Evolutionary conservation across 495 filamentous ascomycete species (phyloP), one percentile per base, ranked within the genome.

Genomic region (Tuber indicum): DNA sequence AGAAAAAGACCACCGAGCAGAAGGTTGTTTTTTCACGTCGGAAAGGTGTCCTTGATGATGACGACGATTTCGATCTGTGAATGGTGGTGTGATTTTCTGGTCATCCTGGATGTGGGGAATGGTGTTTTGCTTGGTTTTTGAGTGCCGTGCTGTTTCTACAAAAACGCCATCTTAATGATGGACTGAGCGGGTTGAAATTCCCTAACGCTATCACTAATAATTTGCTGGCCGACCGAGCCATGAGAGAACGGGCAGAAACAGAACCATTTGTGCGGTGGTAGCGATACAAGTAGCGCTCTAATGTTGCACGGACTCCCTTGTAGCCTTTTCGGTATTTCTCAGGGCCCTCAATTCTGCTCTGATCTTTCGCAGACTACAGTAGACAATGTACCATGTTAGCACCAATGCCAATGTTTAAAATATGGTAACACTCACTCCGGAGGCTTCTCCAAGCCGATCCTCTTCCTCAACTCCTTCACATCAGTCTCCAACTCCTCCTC

Each of bases 401-500:
- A n/a, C 39, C 41, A n/a, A 3, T 17, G 4, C 32, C 23, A 41
- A 76, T 14, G 41, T 41, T 17, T 36, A 43, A 43, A 26, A 52
- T 32, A 71, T 2, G 45, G n/a, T 26, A 45, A 49, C 36, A 75
- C 77, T 70, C 66, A 82, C 81, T 99, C 95, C 21, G 94, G 93
- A 76, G 96, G 96, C 81, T 87, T 89, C 86, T 98, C 94, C 73
- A 98, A 92, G 12, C 92, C 90, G 79, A 98, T 80, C 84, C 93
- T 88, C 21, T 74, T 79, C 80, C 96, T 87, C 81, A 98, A 81
- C 78, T 89, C 92, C 70, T 90, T 88, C 44, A 97, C 94, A 86
- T 95, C 91, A 77, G 89, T 92, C 86, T 94, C 91, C 82, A 99
- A 83, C 84, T 96, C 87, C 87, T 98, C 94, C 86, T 99, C 96